Conservation (phyloP, 1,139 yeast genomes). For the Taiozyma onychis region DNA sequence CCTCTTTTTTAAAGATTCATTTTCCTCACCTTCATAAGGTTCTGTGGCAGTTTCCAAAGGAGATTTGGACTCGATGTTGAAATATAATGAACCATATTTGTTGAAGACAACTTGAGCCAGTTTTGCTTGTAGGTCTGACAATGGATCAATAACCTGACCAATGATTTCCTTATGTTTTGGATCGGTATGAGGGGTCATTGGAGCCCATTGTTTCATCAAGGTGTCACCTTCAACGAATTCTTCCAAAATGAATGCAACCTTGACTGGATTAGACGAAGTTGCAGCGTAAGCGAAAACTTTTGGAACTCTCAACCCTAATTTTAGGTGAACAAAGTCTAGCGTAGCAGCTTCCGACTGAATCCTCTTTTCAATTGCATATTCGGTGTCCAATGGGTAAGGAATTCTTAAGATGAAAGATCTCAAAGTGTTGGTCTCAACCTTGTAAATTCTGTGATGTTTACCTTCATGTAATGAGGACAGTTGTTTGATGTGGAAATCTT, state of each 20-base stretch:
- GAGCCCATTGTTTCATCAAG: constrained; percentile 88
- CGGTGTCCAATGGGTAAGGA: constrained; percentile 73
- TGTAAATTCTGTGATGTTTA: constrained; percentile 83
- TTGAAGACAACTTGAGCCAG: constrained; percentile 52
- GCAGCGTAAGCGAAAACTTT: constrained; percentile 70
- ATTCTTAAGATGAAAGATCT: constrained; percentile 70
- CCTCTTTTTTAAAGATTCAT: constrained; percentile 50
- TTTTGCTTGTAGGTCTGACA: constrained; percentile 54
- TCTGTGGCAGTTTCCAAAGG: constrained; percentile 27
- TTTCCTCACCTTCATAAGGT: constrained; percentile 65
- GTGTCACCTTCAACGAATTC: constrained; percentile 75
- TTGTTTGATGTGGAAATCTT: constrained; percentile 52
- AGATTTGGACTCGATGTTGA: constrained; percentile 48
- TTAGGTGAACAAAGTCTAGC: constrained; percentile 64
- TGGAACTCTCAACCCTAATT: constrained; percentile 58
- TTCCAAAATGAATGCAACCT: constrained; percentile 72
- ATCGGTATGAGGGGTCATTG: constrained; percentile 51
- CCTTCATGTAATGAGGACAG: constrained; percentile 90
- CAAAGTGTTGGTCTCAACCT: constrained; percentile 56
- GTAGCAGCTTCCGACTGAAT: constrained; percentile 92
- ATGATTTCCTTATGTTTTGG: constrained; percentile 40
- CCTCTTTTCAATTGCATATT: constrained; percentile 56
- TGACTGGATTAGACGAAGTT: constrained; percentile 53
- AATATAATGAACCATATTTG: constrained; percentile 78
- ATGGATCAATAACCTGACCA: constrained; percentile 52